Evolutionary conservation across 2,329 filamentous ascomycete genomes (phyloP), one percentile per base, ranked within the genome.

Genomic region (Colletotrichum sansevieriae): DNA sequence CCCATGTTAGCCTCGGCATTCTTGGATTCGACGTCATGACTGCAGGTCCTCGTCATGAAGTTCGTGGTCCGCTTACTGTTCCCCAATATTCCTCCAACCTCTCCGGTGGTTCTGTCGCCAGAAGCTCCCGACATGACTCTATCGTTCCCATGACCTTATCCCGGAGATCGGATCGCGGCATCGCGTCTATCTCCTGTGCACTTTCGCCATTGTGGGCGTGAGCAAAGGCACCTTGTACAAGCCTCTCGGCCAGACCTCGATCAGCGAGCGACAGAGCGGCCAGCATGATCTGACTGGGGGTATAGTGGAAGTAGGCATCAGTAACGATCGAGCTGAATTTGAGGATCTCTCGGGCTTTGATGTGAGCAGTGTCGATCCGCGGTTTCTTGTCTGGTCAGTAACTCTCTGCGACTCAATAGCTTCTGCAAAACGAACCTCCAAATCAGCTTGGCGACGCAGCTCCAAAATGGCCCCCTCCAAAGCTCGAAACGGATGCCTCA

Each of bases 271-370:
- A 84, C 33, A 98, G 81, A 0, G 95, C 90, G 0, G 93, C 91
- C 68, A 98, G 86, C 90, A 95, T 95, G 77, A 98, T 97, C 78
- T 99, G 96, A 25, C 93, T 92, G 0, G 96, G 96, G 0, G 95
- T 95, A 81, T 93, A 98, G 79, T 97, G 91, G 81, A 98, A 98
- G 82, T 98, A 98, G n/a, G 89, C 94, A 75, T 99, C 96, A 29
- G 95, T 97, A 70, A 98, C 86, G 58, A 97, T 83, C 0, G 94
- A 92, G 65, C 93, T 92, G 63, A 90, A 91, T 76, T 93, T 93
- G 63, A 97, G 87, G 54, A 93, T 85, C 20, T 90, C 88, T 47
- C 92, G 87, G 0, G 95, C 92, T 60, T 86, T 87, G n/a, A 84
- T 84, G 76, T 97, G 94, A 0, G 93, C 93, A 11, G 84, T 84